Conservation (phyloP, 2,329 filamentous ascomycete species). For the Arthroderma uncinatum region DNA sequence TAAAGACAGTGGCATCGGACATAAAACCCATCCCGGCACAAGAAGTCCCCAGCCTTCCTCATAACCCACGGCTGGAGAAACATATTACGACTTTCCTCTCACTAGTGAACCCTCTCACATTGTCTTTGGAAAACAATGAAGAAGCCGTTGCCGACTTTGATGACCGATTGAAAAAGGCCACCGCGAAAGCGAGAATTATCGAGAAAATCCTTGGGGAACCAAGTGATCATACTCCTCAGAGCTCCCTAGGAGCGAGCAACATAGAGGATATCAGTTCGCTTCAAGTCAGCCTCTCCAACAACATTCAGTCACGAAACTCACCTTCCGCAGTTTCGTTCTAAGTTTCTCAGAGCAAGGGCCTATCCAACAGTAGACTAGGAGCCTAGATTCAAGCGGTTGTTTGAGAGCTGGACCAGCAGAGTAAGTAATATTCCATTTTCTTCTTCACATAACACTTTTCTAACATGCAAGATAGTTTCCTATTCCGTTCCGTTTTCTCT, state of each 20-base stretch:
- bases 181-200: slow-evolving; percentile 74
- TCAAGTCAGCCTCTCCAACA: background rate
- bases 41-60: slow-evolving; percentile 8
- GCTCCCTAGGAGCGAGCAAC: background rate
- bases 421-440: too few relatives aligned
- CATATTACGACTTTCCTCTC: slow-evolving; percentile 66
- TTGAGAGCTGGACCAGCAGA: too few relatives aligned
- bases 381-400: too few relatives aligned
- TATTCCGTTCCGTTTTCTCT: too few relatives aligned
- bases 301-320: background rate
- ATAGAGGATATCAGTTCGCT: background rate
- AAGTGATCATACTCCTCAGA: slow-evolving; percentile 16
- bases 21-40: background rate
- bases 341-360: background rate
- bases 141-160: slow-evolving; percentile 87
- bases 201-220: slow-evolving; percentile 54
- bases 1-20: background rate
- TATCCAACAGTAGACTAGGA: too few relatives aligned
- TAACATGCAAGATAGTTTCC: too few relatives aligned
- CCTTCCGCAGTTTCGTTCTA: background rate
- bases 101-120: slow-evolving; percentile 64
- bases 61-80: slow-evolving; percentile 53
- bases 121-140: slow-evolving; percentile 74
- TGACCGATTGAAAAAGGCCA: slow-evolving; percentile 70
- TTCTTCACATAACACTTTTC: too few relatives aligned